phyloP scores from a whole-genome alignment of 306 rosid species.

The Trifolium repens region DNA sequence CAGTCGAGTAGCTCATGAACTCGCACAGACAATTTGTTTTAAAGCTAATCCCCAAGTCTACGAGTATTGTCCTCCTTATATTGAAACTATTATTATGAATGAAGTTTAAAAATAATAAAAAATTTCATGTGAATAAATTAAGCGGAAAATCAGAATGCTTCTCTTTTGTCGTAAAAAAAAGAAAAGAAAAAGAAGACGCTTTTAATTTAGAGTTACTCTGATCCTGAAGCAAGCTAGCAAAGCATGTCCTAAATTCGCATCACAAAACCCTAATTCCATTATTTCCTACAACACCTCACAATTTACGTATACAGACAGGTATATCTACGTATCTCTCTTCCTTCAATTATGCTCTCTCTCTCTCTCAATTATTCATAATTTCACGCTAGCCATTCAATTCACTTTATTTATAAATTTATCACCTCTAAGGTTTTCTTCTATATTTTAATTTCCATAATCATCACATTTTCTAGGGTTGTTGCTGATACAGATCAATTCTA shows the following conservation, averaged over 20 bases:
- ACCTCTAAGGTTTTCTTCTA: neutral
- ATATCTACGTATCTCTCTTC: neutral
- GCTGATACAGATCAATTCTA: neutral
- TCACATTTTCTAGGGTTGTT: conserved; percentile 7
- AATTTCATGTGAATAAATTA: no score
- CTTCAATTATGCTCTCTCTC: neutral
- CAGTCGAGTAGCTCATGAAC: no score
- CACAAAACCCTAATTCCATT: conserved; percentile 35
- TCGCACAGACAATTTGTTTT: no score
- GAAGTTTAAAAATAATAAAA: no score
- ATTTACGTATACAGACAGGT: neutral
- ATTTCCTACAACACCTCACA: neutral
- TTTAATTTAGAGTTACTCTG: no score
- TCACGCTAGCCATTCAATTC: neutral
- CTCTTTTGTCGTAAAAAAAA: no score
- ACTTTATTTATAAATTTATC: neutral
- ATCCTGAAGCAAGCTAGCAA: neutral
- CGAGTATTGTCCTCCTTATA: no score
- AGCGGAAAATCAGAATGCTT: no score
- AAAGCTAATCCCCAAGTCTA: no score
- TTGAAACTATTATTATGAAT: no score
- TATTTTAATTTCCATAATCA: conserved; percentile 16
- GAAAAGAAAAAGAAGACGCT: no score
- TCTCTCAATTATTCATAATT: no score
- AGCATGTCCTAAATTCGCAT: conserved; percentile 26